phyloP scores from a whole-genome alignment of 768 basidiomycete species.

The Kwoniella heveanensis region DNA sequence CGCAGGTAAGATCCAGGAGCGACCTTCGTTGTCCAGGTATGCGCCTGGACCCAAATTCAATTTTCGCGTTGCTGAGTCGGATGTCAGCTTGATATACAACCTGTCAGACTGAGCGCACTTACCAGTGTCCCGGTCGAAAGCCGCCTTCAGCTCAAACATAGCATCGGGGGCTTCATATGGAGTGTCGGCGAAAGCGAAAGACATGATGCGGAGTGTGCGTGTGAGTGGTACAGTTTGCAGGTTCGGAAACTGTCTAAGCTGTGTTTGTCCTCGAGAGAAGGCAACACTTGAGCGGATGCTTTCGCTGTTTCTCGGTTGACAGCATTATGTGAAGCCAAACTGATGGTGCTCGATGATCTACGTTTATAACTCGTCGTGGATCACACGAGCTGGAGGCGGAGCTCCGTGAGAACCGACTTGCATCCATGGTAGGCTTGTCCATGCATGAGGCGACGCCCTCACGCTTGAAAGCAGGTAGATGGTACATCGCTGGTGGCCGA shows the following conservation, averaged over 20 bases:
- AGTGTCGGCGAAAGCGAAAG: neutral
- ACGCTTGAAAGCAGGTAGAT: neutral
- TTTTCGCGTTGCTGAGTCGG: conserved; percentile 17
- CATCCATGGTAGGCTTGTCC: neutral
- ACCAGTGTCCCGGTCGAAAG: conserved; percentile 8
- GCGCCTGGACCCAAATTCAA: conserved; percentile 67
- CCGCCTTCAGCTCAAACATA: conserved; percentile 16
- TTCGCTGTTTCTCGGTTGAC: no score
- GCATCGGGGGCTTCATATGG: neutral
- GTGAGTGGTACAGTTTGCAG: neutral
- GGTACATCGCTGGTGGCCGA: neutral
- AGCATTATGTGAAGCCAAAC: no score
- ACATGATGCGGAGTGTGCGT: neutral
- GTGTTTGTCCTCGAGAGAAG: no score
- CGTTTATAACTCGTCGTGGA: no score
- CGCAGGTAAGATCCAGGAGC: conserved; percentile 82
- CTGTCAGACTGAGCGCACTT: neutral
- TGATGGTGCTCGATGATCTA: no score
- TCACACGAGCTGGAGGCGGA: no score
- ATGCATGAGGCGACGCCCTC: neutral
- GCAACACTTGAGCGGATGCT: no score
- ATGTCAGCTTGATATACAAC: neutral
- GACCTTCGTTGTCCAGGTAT: conserved; percentile 87
- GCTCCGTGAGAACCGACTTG: no score
- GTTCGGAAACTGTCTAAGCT: no score